Conservation (phyloP, 2,329 filamentous ascomycete genomes). For the Colletotrichum musae region DNA sequence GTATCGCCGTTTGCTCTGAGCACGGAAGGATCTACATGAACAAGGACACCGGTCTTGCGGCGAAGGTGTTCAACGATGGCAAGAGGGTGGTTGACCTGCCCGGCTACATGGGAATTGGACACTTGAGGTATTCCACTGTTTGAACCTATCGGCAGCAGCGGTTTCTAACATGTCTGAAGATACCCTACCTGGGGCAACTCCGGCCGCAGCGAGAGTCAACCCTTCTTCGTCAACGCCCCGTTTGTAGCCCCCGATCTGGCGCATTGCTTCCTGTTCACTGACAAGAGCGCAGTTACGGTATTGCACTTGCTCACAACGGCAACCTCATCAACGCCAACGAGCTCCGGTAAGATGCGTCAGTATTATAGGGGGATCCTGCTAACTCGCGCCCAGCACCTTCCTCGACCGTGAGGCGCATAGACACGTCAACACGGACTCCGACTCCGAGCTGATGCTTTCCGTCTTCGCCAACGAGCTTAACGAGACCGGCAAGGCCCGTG, state of each 20-base stretch:
- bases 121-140: slow-evolving; percentile 90
- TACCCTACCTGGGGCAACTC: slow-evolving; percentile 62
- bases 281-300: slow-evolving; percentile 5
- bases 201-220: slow-evolving; percentile 85
- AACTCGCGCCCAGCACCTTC: slow-evolving; percentile 54
- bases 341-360: slow-evolving; percentile 62
- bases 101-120: slow-evolving; percentile 67
- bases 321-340: slow-evolving; percentile 86
- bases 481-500: slow-evolving; percentile 84
- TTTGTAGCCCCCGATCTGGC: no score
- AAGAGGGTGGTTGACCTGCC: slow-evolving; percentile 53
- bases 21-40: slow-evolving; percentile 89
- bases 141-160: slow-evolving; percentile 47
- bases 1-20: slow-evolving; percentile 80
- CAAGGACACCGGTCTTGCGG: slow-evolving; percentile 91
- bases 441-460: slow-evolving; percentile 42
- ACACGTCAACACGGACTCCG: slow-evolving; percentile 72
- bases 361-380: background rate
- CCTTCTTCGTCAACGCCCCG: slow-evolving; percentile 77
- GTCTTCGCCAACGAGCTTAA: slow-evolving; percentile 88
- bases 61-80: slow-evolving; percentile 87
- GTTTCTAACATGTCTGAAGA: slow-evolving; percentile 63
- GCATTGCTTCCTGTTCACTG: no score
- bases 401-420: slow-evolving; percentile 85
- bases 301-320: slow-evolving; percentile 79